A percentile compares a stretch with the other conserved stretches of the same genome.
Evolutionary conservation across 1,284 basidiomycete genomes (phyloP).

Genomic region (Bondarzewia mesenterica): DNA sequence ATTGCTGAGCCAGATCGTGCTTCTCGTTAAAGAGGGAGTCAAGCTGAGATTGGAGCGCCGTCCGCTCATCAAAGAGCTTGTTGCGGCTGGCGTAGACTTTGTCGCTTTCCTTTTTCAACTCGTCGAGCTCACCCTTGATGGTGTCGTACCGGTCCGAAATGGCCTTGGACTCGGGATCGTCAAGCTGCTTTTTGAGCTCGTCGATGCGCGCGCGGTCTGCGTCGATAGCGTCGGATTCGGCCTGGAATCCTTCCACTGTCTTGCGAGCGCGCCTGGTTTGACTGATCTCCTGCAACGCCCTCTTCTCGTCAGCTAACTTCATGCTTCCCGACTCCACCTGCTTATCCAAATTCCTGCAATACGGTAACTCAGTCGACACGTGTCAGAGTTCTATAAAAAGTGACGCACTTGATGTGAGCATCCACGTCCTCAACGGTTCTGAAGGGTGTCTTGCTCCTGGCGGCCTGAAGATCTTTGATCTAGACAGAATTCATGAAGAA

Average conservation of each 20-base stretch:
- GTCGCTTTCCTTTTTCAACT: constrained; percentile 81
- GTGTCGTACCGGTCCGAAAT: constrained; percentile 76
- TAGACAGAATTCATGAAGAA: constrained; percentile 22
- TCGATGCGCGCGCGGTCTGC: constrained; percentile 71
- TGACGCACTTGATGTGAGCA: constrained; percentile 69
- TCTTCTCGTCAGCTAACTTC: constrained; percentile 95
- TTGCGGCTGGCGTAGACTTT: constrained; percentile 77
- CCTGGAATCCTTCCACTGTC: constrained; percentile 72
- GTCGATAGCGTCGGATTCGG: constrained; percentile 76
- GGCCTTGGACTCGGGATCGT: constrained; percentile 88
- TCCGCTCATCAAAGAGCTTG: constrained; percentile 88
- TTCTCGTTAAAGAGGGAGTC: constrained; percentile 75
- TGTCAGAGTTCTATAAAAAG: constrained; percentile 3
- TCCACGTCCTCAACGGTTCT: constrained; percentile 88
- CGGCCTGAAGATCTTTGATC: constrained; percentile 85
- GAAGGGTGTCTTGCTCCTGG: constrained; percentile 77
- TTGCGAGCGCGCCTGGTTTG: constrained; percentile 64
- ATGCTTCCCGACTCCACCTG: constrained; percentile 89
- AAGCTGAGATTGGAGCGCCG: constrained; percentile 60
- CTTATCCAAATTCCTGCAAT: constrained; percentile 68
- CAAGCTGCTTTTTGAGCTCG: constrained; percentile 78
- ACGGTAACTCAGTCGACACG: not conserved
- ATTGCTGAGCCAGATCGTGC: constrained; percentile 64
- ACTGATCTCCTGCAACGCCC: constrained; percentile 85
- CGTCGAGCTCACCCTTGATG: constrained; percentile 84